Conservation (phyloP, 2,329 filamentous ascomycete species). For the Thielaviopsis populi region DNA sequence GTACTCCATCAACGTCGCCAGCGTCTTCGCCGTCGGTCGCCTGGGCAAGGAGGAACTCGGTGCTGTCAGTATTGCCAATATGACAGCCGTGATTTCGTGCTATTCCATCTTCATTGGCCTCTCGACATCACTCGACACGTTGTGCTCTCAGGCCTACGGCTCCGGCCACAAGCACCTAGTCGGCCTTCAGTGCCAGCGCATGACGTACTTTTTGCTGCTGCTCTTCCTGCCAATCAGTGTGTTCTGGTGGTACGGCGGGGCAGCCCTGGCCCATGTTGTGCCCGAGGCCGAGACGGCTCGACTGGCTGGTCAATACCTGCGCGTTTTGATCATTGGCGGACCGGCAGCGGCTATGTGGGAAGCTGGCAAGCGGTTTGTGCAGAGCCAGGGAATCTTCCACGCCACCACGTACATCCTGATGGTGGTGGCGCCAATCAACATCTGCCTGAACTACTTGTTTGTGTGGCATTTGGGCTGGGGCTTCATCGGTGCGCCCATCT, state of each 20-base stretch:
- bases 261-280: constrained; percentile 39
- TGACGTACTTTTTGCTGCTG: constrained; percentile 61
- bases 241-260: constrained; percentile 54
- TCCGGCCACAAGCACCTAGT: constrained; percentile 82
- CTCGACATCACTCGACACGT: constrained; percentile 77
- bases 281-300: constrained; percentile 44
- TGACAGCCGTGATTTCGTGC: constrained; percentile 68
- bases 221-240: constrained; percentile 58
- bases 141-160: constrained; percentile 88
- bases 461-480: constrained; percentile 57
- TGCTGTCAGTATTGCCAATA: constrained; percentile 39
- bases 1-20: constrained; percentile 71
- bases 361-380: constrained; percentile 63
- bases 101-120: constrained; percentile 71
- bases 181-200: constrained; percentile 65
- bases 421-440: constrained; percentile 61
- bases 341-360: constrained; percentile 68
- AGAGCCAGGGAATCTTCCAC: constrained; percentile 68
- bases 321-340: constrained; percentile 55
- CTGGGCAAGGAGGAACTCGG: constrained; percentile 48
- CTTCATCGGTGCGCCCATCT: constrained; percentile 69
- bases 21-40: constrained; percentile 63
- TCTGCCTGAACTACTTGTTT: constrained; percentile 62
- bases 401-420: constrained; percentile 65
- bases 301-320: constrained; percentile 58